Evolutionary conservation across 345 rosid species (phyloP).

Genomic region (Noccaea bulbosa): DNA sequence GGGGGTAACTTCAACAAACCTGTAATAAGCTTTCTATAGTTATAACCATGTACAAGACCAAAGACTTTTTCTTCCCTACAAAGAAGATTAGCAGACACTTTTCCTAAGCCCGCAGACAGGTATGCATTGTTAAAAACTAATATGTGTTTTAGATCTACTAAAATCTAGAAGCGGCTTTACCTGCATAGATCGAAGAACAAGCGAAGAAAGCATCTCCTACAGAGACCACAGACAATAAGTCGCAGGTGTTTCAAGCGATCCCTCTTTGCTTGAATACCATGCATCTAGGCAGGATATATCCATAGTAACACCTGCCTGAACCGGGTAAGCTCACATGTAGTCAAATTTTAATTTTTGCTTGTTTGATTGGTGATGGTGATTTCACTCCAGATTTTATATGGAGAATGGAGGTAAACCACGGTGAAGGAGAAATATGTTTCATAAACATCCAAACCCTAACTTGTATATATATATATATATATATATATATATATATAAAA

Average conservation of each 20-base stretch:
- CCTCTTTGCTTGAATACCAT: constrained; percentile 80
- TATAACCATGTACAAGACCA: constrained; percentile 15
- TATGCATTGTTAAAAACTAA: not conserved
- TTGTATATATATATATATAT: too few relatives aligned
- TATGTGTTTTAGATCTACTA: not conserved
- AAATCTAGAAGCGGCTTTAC: constrained; percentile 43
- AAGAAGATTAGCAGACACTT: constrained; percentile 8
- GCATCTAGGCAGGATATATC: constrained; percentile 95
- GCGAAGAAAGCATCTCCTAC: constrained; percentile 90
- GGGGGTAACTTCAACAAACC: not conserved
- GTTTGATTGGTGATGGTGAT: too few relatives aligned
- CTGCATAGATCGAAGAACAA: constrained; percentile 87
- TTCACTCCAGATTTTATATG: constrained; percentile 2
- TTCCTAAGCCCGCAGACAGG: not conserved
- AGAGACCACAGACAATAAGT: constrained; percentile 83
- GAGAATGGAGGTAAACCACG: constrained; percentile 24
- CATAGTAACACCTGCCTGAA: constrained; percentile 91
- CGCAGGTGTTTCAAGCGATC: constrained; percentile 74
- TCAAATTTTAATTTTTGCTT: constrained; percentile 3
- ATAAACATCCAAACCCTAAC: constrained; percentile 58
- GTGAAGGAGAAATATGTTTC: constrained; percentile 28
- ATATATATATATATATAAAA: too few relatives aligned
- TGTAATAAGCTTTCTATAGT: constrained; percentile 9
- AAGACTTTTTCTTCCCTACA: constrained; percentile 1
- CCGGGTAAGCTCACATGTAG: constrained; percentile 89